Evolutionary conservation across 179 eudicot species (phyloP).

Genomic region (Gypsophila paniculata): DNA sequence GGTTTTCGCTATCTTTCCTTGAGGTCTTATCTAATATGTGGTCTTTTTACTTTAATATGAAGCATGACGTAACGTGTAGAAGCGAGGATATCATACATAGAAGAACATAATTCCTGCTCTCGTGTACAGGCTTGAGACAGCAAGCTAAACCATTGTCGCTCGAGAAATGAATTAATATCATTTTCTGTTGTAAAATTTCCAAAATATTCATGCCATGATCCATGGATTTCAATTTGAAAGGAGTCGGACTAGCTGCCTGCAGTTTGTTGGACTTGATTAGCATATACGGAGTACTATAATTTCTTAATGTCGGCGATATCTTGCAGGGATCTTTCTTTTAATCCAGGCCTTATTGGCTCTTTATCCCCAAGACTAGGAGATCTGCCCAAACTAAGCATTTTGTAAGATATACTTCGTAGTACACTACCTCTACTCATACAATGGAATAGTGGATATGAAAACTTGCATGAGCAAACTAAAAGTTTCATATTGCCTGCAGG

Average conservation of each 20-base stretch:
- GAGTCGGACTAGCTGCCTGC: not conserved
- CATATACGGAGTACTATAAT: not conserved
- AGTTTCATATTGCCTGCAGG: conserved; percentile 37
- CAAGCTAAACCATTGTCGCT: not conserved
- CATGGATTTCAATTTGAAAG: not conserved
- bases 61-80: not conserved
- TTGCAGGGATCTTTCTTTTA: conserved; percentile 87
- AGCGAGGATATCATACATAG: not conserved
- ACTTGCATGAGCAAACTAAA: not conserved
- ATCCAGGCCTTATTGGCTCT: conserved; percentile 66
- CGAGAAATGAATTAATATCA: not conserved
- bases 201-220: not conserved
- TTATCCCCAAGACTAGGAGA: conserved; percentile 67
- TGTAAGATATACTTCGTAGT: conserved; percentile 56
- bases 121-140: not conserved
- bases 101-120: not conserved
- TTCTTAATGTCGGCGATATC: conserved; percentile 8
- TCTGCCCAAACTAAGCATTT: conserved; percentile 53
- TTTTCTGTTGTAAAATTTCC: not conserved
- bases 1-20: too few species aligned
- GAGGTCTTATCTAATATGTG: too few species aligned
- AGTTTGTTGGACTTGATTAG: not conserved
- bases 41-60: not conserved
- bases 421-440: not conserved
- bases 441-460: not conserved